Percentiles rank a stretch among this genome's conserved stretches.
Conservation (phyloP, 2,329 filamentous ascomycete species). For the Epichloe uncinata region DNA sequence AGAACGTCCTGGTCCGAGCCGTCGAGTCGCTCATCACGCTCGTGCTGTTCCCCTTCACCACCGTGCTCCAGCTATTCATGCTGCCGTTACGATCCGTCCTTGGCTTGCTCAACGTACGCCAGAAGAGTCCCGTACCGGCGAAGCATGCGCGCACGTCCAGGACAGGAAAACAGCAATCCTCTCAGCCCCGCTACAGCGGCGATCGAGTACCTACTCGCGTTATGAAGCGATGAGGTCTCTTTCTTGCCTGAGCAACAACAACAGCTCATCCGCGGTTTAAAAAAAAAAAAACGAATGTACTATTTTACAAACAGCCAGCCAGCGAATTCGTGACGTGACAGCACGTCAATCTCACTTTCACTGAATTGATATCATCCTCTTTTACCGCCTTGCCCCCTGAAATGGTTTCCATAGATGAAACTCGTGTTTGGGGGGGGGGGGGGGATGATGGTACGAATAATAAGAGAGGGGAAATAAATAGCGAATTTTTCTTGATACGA, state of each 20-base stretch:
- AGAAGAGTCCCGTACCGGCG: slow-evolving; percentile 15
- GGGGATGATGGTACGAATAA: too few species aligned
- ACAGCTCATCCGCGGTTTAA: background rate
- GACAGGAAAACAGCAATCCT: background rate
- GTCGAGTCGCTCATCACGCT: slow-evolving; percentile 22
- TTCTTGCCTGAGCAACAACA: too few species aligned
- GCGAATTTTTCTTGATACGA: too few species aligned
- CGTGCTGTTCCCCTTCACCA: slow-evolving; percentile 29
- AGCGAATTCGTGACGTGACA: too few species aligned
- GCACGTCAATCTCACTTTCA: too few species aligned
- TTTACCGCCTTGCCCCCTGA: too few species aligned
- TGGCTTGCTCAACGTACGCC: slow-evolving; percentile 18
- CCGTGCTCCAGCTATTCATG: slow-evolving; percentile 24
- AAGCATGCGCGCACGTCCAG: slow-evolving; percentile 8
- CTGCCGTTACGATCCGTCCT: slow-evolving; percentile 29
- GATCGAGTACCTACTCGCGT: slow-evolving; percentile 23
- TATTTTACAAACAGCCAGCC: background rate
- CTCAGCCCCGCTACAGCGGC: slow-evolving; percentile 20
- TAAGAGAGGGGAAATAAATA: too few species aligned
- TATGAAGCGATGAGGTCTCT: slow-evolving; percentile 13
- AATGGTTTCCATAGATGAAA: too few species aligned
- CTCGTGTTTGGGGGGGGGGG: too few species aligned
- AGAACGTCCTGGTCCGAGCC: slow-evolving; percentile 24
- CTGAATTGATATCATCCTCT: too few species aligned
- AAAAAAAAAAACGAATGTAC: too few species aligned